Evolutionary conservation across 1,284 basidiomycete species (phyloP), one percentile per base, ranked within the genome.

Genomic region (Melanopsichium pennsylvanicum): DNA sequence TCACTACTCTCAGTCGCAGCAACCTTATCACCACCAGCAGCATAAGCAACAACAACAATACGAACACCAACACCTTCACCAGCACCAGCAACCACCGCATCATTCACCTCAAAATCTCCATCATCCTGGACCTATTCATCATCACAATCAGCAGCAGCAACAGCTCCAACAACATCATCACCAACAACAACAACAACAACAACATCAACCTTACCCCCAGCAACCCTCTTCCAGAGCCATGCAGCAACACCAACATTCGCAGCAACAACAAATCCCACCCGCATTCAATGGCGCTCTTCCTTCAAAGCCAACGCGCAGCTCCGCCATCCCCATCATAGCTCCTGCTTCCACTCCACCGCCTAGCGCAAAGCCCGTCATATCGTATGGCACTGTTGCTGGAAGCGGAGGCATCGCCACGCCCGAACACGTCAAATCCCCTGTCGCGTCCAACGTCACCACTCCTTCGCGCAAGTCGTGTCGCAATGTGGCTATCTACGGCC

Each of bases 241-340:
- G 60, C 60, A 56, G 54, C 52, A 51, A 25, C 46, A 56, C 27
- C 59, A 61, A 19, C 58, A 54, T 16, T 40, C 45, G 32, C 57
- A 59, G 25, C 57, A 60, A 38, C 44, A 49, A 18, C 60, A 63
- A 9, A 23, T 33, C 10, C 42, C 52, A 21, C 31, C 63, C 18
- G 44, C 57, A 1, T 61, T 67, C 52, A 61, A 46, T 22, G 58
- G 64, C 5, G 64, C 64, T 2, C 21, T 68, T 16, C 64, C 64
- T 32, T 41, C 58, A 4, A 33, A 54, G 6, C 64, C 64, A 8
- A 58, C 46, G n/a, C 64, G 64, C 38, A 68, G 63, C 48, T 58
- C 70, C 11, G 70, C 70, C 22, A 72, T 72, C 21, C 70, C 70
- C 33, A 72, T 72, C 48, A 45, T 72, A 22, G 66, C 70, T 3